Evolutionary conservation across 1,284 basidiomycete genomes (phyloP).

Genomic region (Tetrapyrgos nigripes): DNA sequence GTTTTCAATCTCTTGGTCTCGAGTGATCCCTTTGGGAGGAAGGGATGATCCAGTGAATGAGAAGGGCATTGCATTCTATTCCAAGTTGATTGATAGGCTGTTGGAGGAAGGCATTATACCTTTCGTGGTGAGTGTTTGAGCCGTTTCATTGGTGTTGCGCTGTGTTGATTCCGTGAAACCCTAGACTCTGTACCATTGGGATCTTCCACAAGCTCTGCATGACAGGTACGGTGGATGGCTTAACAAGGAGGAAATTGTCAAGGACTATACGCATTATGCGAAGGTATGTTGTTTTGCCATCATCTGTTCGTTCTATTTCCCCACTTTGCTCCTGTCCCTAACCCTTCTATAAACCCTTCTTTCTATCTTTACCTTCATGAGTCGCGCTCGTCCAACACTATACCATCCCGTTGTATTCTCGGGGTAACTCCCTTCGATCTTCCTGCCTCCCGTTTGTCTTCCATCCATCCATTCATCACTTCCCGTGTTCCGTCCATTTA

Average conservation of each 20-base stretch:
- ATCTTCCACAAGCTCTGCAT: constrained; percentile 73
- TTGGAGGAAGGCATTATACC: constrained; percentile 68
- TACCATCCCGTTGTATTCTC: background rate
- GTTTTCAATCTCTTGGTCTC: constrained; percentile 81
- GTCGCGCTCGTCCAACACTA: background rate
- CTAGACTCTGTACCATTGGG: constrained; percentile 82
- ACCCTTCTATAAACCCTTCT: background rate
- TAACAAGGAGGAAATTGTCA: constrained; percentile 64
- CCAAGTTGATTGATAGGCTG: constrained; percentile 72
- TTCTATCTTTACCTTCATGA: no score
- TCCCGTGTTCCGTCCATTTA: background rate
- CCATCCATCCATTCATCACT: background rate
- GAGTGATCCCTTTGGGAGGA: constrained; percentile 74
- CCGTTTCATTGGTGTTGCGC: background rate
- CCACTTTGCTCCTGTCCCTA: background rate
- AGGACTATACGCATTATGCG: constrained; percentile 72
- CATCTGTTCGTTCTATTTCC: no score
- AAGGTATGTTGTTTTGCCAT: constrained; percentile 51
- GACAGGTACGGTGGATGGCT: constrained; percentile 80
- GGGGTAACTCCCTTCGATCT: no score
- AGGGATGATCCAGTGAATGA: constrained; percentile 74
- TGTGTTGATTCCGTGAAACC: background rate
- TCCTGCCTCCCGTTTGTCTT: background rate
- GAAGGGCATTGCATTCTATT: constrained; percentile 72
- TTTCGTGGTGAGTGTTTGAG: constrained; percentile 59